phyloP scores from a whole-genome alignment of 163 green algal genomes.

The Coccomyxa subellipsoidea region DNA sequence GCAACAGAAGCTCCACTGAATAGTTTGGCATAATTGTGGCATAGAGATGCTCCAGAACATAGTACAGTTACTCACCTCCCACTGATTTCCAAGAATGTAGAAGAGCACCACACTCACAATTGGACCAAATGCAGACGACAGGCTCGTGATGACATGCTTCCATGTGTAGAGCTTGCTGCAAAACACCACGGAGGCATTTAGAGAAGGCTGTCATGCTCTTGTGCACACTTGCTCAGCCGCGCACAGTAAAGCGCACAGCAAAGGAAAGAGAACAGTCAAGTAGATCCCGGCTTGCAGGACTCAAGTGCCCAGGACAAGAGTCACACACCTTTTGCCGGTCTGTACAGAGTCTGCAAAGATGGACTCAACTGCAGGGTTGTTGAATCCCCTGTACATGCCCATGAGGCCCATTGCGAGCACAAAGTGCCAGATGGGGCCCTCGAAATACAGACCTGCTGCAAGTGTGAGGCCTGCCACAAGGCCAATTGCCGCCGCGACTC shows the following conservation, averaged over 20 bases:
- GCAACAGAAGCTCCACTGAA: too few relatives aligned
- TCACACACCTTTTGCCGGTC: slow-evolving; percentile 22
- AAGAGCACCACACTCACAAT: slow-evolving; percentile 40
- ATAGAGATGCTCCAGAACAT: too few relatives aligned
- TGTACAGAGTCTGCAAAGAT: slow-evolving; percentile 46
- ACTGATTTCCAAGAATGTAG: slow-evolving; percentile 39
- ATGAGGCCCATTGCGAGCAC: slow-evolving; percentile 29
- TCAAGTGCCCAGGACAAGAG: not conserved
- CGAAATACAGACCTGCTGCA: slow-evolving; percentile 23
- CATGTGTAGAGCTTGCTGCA: slow-evolving; percentile 42
- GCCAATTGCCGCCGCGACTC: slow-evolving; percentile 25
- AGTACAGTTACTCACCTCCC: slow-evolving; percentile 19
- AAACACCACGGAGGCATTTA: too few relatives aligned
- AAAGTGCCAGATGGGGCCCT: slow-evolving; percentile 17
- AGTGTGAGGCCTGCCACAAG: slow-evolving; percentile 22
- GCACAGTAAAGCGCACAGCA: too few relatives aligned
- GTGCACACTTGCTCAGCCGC: too few relatives aligned
- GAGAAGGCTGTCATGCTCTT: too few relatives aligned
- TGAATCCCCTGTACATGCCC: slow-evolving; percentile 39
- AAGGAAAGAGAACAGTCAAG: too few relatives aligned
- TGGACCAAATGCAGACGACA: slow-evolving; percentile 32
- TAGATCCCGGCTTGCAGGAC: too few relatives aligned
- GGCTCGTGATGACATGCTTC: slow-evolving; percentile 28
- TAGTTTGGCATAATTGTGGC: too few relatives aligned
- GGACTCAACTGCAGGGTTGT: slow-evolving; percentile 37